Percentiles rank a stretch among this genome's conserved stretches.
These are phyloP conservation scores for Amyloporia xantha DNA, from an alignment of 768 basidiomycete species.

Conservation along the genomic window DNA sequence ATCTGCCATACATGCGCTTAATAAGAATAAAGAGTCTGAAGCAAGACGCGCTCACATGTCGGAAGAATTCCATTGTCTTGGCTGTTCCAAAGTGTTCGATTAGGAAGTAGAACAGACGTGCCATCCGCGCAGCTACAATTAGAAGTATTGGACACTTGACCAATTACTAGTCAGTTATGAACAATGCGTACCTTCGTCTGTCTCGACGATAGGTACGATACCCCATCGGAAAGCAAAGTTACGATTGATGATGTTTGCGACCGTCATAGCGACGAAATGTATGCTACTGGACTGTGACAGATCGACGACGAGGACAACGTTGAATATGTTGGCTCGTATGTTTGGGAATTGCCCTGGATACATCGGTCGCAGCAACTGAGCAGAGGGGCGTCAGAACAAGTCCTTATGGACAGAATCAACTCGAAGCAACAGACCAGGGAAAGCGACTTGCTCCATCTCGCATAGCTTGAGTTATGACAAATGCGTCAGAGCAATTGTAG, in stretches of 20 bases:
- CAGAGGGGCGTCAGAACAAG: background rate
- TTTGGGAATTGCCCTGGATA: slow-evolving; percentile 76
- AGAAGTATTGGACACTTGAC: no score
- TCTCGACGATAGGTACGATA: slow-evolving; percentile 66
- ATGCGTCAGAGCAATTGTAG: slow-evolving; percentile 6
- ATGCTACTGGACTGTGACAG: slow-evolving; percentile 57
- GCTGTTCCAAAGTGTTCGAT: slow-evolving; percentile 56
- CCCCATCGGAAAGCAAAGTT: slow-evolving; percentile 80
- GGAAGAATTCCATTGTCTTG: slow-evolving; percentile 56
- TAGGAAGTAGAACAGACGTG: slow-evolving; percentile 63
- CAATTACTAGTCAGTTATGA: background rate
- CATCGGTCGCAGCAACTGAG: slow-evolving; percentile 66
- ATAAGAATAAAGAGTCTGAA: background rate
- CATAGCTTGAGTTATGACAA: slow-evolving; percentile 11
- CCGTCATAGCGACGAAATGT: slow-evolving; percentile 54
- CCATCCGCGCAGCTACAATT: slow-evolving; percentile 54
- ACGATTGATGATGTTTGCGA: slow-evolving; percentile 66
- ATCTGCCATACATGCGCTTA: slow-evolving; percentile 25
- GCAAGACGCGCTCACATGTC: slow-evolving; percentile 35
- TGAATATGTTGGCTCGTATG: slow-evolving; percentile 76
- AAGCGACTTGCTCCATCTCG: slow-evolving; percentile 16
- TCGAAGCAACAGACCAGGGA: slow-evolving; percentile 10
- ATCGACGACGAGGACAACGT: slow-evolving; percentile 77
- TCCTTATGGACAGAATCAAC: no score
- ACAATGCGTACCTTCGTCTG: slow-evolving; percentile 32